Conservation (phyloP, 2,329 filamentous ascomycete genomes). For the Fusarium oligoseptatum region DNA sequence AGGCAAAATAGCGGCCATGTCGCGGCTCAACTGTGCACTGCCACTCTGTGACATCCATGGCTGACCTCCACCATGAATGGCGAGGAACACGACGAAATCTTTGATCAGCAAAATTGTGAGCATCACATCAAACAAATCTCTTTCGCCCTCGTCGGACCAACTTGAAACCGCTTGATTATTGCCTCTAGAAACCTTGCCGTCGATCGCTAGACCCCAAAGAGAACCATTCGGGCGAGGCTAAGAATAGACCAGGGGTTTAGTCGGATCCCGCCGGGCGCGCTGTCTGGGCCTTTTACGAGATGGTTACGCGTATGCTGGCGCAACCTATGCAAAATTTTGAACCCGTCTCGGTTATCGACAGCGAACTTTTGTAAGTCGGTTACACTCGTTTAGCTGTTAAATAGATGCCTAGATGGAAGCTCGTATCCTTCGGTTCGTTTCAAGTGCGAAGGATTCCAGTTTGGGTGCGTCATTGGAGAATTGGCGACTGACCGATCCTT, state of each 20-base stretch:
- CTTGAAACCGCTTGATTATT: background rate
- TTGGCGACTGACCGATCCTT: background rate
- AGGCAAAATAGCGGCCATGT: constrained; percentile 4
- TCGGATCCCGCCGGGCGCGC: constrained; percentile 13
- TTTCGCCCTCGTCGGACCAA: background rate
- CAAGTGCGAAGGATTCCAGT: background rate
- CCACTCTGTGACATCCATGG: constrained; percentile 30
- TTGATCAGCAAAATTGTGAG: background rate
- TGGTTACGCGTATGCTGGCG: constrained; percentile 44
- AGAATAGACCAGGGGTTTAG: constrained; percentile 28
- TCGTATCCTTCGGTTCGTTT: constrained; percentile 3
- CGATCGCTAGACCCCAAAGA: constrained; percentile 39
- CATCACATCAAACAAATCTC: background rate
- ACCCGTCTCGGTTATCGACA: background rate
- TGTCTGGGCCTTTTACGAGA: constrained; percentile 11
- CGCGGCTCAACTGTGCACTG: constrained; percentile 31
- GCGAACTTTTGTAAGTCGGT: background rate
- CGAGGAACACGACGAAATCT: background rate
- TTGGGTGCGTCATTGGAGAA: background rate
- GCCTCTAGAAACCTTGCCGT: constrained; percentile 26
- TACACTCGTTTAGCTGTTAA: background rate
- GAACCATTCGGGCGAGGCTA: constrained; percentile 33
- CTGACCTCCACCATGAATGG: background rate
- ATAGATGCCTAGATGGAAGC: background rate
- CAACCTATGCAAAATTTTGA: constrained; percentile 24